phyloP scores from a whole-genome alignment of 192 early-diverging fungal species.

The Coemansia sp. region DNA sequence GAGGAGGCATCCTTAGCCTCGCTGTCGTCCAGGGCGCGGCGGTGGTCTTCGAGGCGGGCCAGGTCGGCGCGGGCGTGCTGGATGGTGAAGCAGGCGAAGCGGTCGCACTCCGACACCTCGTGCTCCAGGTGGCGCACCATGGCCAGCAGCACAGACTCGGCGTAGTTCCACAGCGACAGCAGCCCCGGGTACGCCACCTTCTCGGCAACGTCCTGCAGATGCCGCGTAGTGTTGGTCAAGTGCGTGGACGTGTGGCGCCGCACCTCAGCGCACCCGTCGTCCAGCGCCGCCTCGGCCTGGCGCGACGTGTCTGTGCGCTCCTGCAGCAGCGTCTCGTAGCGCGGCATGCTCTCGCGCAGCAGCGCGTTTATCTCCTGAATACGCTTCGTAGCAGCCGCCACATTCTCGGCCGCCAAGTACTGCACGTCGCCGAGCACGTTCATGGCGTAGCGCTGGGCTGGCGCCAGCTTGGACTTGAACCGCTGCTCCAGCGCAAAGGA shows the following conservation, averaged over 20 bases:
- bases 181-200: conserved; percentile 81
- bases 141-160: conserved; percentile 72
- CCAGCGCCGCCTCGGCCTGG: conserved; percentile 63
- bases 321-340: conserved; percentile 73
- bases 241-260: conserved; percentile 54
- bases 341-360: conserved; percentile 68
- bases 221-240: conserved; percentile 61
- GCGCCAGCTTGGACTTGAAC: conserved; percentile 89
- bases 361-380: conserved; percentile 65
- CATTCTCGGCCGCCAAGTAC: conserved; percentile 73
- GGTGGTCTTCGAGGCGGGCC: conserved; percentile 34
- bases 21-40: conserved; percentile 26
- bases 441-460: conserved; percentile 87
- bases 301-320: conserved; percentile 73
- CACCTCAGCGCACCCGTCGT: conserved; percentile 63
- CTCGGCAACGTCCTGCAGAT: conserved; percentile 68
- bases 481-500: conserved; percentile 96
- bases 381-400: conserved; percentile 60
- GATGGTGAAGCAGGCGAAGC: conserved; percentile 58
- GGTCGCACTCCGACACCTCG: conserved; percentile 65
- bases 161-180: conserved; percentile 85
- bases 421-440: conserved; percentile 85
- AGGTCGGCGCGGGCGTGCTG: conserved; percentile 46
- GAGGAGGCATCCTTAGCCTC: not conserved
- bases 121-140: conserved; percentile 68